Conservation (phyloP, 2,329 filamentous ascomycete genomes). For the Fusarium globosum region DNA sequence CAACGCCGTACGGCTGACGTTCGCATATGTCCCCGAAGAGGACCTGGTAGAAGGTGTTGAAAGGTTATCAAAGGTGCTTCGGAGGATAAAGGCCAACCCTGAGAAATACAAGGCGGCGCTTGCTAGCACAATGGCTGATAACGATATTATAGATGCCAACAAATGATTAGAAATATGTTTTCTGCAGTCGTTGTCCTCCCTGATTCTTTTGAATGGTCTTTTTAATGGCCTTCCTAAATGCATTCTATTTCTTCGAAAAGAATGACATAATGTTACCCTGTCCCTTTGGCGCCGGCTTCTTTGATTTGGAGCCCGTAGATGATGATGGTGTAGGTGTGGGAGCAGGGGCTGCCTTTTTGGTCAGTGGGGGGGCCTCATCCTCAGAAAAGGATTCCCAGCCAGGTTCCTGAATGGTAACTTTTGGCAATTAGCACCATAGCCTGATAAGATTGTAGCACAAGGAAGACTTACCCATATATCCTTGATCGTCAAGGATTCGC, state of each 20-base stretch:
- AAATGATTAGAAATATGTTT: slow-evolving; percentile 38
- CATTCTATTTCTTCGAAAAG: slow-evolving; percentile 79
- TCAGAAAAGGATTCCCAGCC: slow-evolving; percentile 96
- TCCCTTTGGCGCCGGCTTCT: slow-evolving; percentile 68
- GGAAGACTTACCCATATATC: slow-evolving; percentile 79
- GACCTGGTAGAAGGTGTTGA: slow-evolving; percentile 74
- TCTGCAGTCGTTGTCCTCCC: background rate
- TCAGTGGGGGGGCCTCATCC: slow-evolving; percentile 72
- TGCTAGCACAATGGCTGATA: slow-evolving; percentile 15
- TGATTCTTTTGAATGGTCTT: background rate
- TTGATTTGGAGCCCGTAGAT: slow-evolving; percentile 62
- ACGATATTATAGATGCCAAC: slow-evolving; percentile 37
- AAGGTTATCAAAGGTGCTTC: slow-evolving; percentile 65
- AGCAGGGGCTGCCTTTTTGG: slow-evolving; percentile 68
- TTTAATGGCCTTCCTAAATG: background rate
- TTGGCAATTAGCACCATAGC: slow-evolving; percentile 17
- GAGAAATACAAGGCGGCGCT: slow-evolving; percentile 41
- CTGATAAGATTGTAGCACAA: background rate
- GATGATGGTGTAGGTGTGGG: slow-evolving; percentile 54
- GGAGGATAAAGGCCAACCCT: slow-evolving; percentile 47
- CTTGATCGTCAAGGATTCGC: slow-evolving; percentile 86
- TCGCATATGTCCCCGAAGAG: slow-evolving; percentile 76
- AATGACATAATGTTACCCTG: slow-evolving; percentile 94
- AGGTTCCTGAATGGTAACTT: slow-evolving; percentile 86
- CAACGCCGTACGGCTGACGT: slow-evolving; percentile 73